A percentile compares a stretch with the other conserved stretches of the same genome.
Conservation (phyloP, 805 yeast species). For the Kuraishia borneana region DNA sequence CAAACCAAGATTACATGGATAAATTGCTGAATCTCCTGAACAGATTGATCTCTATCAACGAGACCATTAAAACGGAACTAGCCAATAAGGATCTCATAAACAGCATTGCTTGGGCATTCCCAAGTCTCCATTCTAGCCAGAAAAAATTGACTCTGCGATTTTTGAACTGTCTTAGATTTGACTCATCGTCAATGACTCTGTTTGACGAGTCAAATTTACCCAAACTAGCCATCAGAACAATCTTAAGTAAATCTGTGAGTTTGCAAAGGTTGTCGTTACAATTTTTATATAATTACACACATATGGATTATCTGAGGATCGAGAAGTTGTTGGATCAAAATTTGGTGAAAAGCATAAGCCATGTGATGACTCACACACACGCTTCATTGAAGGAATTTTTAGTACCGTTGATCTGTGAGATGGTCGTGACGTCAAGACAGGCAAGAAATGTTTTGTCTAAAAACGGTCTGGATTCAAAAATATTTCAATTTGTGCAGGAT, state of each 20-base stretch:
- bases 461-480: constrained; percentile 17
- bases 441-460: constrained; percentile 19
- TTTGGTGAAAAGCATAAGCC: constrained; percentile 18
- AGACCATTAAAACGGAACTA: too few relatives aligned
- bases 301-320: constrained; percentile 16
- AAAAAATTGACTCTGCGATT: too few relatives aligned
- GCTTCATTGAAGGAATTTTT: constrained; percentile 35
- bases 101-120: too few relatives aligned
- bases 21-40: background rate
- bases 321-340: background rate
- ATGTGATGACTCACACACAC: constrained; percentile 26
- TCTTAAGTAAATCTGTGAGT: too few relatives aligned
- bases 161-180: too few relatives aligned
- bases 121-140: too few relatives aligned
- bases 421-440: constrained; percentile 24
- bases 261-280: constrained; percentile 29
- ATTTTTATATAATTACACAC: constrained; percentile 30
- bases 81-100: too few relatives aligned
- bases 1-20: background rate
- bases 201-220: too few relatives aligned
- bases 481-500: constrained; percentile 24
- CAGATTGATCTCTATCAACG: background rate
- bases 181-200: too few relatives aligned
- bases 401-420: constrained; percentile 31
- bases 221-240: too few relatives aligned